Base-by-base conservation (phyloP, 108 stramenopile species). In the Hondaea fermentalgiana region DNA sequence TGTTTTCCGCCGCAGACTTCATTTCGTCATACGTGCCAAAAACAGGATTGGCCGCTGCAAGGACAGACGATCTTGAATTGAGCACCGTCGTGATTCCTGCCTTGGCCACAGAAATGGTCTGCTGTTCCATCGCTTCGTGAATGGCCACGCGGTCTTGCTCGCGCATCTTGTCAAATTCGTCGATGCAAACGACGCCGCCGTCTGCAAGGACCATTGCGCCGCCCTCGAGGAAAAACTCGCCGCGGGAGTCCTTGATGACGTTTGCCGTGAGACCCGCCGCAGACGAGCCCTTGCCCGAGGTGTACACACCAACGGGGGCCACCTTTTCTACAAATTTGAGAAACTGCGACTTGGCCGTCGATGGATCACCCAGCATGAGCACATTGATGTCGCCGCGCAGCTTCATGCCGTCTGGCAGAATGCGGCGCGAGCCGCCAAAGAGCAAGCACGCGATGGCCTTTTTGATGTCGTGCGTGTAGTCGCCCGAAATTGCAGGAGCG, bases 61-160 rank as follows among this genome's bases (percentile, higher is more conserved):
- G 92, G 19, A 99, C 98, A 21, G 95, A 94, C 43, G 95, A 87
- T 35, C 97, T 93, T 29, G 93, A 95, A 91, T 98, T 98, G n/a
- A 99, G 94, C 1, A 98, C 97, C 5, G 98, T 98, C 19, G 97
- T 98, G 90, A 99, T 99, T 23, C 98, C 99, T 2, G 99, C 98
- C 92, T 99, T 99, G 69, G 98, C 99, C 44, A 99, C 92, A 71
- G 96, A 96, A 51, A 99, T 98, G n/a, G 99, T 99, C 90, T 99
- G 99, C 90, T 99, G 99, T 92, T 99, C 99, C 99, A 99, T 99
- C 35, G 98, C 99, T 92, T 99, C 98, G 91, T 99, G 99, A 76
- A 99, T 98, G 28, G 98, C 99, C 23, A 98, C 98, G 29, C 99
- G 95, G 93, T 98, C 98, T 35, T 95, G 94, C 53, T 98, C 98